A percentile compares a stretch with the other conserved stretches of the same genome.
These are phyloP conservation scores for Pulveroboletus sp. DNA, from an alignment of 768 basidiomycete genomes.

Conservation along the genomic window DNA sequence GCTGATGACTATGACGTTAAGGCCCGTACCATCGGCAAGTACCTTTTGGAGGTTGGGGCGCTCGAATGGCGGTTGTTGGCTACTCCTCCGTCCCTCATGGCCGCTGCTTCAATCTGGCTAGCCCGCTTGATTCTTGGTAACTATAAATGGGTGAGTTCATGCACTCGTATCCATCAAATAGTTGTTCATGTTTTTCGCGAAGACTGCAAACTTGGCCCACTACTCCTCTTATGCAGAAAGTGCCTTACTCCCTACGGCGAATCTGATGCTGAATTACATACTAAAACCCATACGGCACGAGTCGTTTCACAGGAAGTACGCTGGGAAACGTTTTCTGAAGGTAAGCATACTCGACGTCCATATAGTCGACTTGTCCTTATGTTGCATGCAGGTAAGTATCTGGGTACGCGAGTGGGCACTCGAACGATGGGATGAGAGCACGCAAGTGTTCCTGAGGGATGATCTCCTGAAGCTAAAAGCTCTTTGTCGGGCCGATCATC, in stretches of 20 bases:
- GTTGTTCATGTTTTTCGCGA: slow-evolving; percentile 12
- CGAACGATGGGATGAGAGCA: slow-evolving; percentile 63
- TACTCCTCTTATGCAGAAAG: slow-evolving; percentile 83
- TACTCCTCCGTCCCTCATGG: slow-evolving; percentile 70
- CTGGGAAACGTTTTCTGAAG: slow-evolving; percentile 78
- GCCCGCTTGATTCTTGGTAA: slow-evolving; percentile 74
- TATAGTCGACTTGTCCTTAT: slow-evolving; percentile 1
- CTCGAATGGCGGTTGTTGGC: slow-evolving; percentile 77
- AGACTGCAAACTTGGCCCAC: slow-evolving; percentile 84
- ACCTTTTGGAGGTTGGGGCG: slow-evolving; percentile 80
- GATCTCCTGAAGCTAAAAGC: slow-evolving; percentile 42
- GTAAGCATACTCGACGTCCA: slow-evolving; percentile 34
- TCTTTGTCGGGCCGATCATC: slow-evolving; percentile 18
- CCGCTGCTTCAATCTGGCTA: slow-evolving; percentile 85
- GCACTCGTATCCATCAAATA: neutral
- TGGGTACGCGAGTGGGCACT: slow-evolving; percentile 85
- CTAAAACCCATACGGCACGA: slow-evolving; percentile 68
- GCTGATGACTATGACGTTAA: slow-evolving; percentile 88
- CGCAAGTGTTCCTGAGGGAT: slow-evolving; percentile 50
- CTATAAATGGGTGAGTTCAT: slow-evolving; percentile 74
- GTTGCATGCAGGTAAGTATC: slow-evolving; percentile 58
- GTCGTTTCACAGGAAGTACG: slow-evolving; percentile 85
- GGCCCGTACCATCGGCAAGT: slow-evolving; percentile 84
- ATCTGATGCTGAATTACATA: slow-evolving; percentile 84
- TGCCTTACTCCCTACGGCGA: slow-evolving; percentile 74